Conservation (phyloP, 805 yeast species). For the Yarrowia sp. region DNA sequence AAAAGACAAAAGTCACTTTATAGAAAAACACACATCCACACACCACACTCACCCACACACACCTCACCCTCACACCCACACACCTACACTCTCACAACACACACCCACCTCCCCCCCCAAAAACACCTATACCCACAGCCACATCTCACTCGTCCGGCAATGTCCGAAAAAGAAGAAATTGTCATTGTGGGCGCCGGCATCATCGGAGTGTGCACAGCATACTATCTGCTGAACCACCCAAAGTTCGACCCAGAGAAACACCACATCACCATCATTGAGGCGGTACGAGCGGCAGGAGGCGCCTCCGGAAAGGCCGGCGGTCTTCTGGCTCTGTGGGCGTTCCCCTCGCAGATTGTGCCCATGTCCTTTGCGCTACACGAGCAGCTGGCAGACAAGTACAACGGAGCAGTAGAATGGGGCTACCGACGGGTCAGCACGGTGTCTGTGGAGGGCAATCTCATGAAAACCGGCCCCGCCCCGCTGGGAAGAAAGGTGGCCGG, state of each 20-base stretch:
- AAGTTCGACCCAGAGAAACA: conserved; percentile 72
- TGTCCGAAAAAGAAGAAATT: conserved; percentile 65
- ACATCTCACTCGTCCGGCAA: conserved; percentile 2
- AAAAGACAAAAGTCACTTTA: conserved; percentile 5
- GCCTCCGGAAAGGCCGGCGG: conserved; percentile 99
- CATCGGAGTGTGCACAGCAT: conserved; percentile 94
- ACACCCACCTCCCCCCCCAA: background rate
- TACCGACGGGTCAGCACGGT: conserved; percentile 88
- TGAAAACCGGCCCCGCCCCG: conserved; percentile 40
- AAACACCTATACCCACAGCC: conserved; percentile 12
- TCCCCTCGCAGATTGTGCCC: conserved; percentile 93
- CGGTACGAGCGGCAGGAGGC: conserved; percentile 94
- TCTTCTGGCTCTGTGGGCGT: conserved; percentile 91
- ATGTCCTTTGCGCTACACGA: conserved; percentile 85
- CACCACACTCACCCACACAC: conserved; percentile 10
- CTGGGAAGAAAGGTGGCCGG: conserved; percentile 41
- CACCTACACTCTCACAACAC: conserved; percentile 1
- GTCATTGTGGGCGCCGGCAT: conserved; percentile 89
- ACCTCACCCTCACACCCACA: conserved; percentile 1
- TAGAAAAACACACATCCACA: conserved; percentile 8
- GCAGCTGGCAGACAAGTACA: conserved; percentile 74
- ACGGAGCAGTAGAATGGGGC: conserved; percentile 92
- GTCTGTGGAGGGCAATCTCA: conserved; percentile 82
- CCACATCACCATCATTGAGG: conserved; percentile 85
- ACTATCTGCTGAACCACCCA: conserved; percentile 83